Evolutionary conservation across 1,139 yeast species (phyloP), one percentile per base, ranked within the genome.

Genomic region (Geotrichum klebahnii): DNA sequence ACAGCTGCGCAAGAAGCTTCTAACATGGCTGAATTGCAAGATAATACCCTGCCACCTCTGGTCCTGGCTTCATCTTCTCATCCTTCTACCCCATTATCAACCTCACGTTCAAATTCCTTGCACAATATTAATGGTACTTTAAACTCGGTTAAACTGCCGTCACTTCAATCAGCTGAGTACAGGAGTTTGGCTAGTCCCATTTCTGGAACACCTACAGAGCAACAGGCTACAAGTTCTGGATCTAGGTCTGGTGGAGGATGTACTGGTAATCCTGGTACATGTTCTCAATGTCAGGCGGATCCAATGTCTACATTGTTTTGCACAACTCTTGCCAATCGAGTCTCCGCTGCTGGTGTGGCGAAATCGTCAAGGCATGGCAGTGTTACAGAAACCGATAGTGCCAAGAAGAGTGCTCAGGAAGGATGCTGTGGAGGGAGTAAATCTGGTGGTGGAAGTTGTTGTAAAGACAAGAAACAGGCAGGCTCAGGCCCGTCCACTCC

Each of bases 261-360:
- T 65, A 83, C 92, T 0, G 95, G 95, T 0, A 80, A 84, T 60
- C 96, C 96, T 16, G 96, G 96, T 3, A 81, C 89, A 5, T 89
- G 97, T 65, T 69, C 71, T 20, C 94, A 84, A 67, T 89, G 97
- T 67, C 94, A 83, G 61, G 67, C 73, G 53, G 96, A 87, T 65
- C 96, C 96, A 36, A 81, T 87, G 88, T 83, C 92, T 3, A 86
- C 95, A 1, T 70, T 87, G 36, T 87, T 87, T 69, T 87, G 96
- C 69, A 81, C 94, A 1, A 84, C 95, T 0, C 80, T 87, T 36
- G 95, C 95, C 3, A 77, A 77, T 50, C 61, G 60, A 24, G 54
- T 55, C 31, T 43, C 50, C 20, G 31, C 38, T 2, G 14, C 35
- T n/a, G n/a, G n/a, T n/a, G n/a, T n/a, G n/a, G n/a, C n/a, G n/a